A percentile compares a stretch with the other conserved stretches of the same genome.
These are phyloP conservation scores for Tuctoria greenei DNA, from an alignment of 176 grass and related monocot genomes.

Conservation along the genomic window DNA sequence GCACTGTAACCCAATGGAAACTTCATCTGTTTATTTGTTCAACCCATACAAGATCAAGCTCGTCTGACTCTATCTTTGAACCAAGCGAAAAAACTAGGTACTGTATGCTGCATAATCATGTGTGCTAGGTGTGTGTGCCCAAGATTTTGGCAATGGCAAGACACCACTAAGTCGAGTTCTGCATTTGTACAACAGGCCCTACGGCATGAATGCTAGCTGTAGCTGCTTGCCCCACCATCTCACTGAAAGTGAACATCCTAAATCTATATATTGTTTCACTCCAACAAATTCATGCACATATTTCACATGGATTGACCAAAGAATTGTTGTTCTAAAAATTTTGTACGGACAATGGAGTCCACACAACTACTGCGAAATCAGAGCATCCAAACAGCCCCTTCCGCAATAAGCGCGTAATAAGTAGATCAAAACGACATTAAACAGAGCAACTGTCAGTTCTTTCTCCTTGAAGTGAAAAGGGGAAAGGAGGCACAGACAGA, in stretches of 20 bases:
- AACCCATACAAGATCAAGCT: no score
- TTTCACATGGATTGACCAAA: neutral
- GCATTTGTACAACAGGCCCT: neutral
- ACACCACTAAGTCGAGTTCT: neutral
- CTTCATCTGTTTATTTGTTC: no score
- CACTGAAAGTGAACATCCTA: neutral
- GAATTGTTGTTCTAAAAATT: neutral
- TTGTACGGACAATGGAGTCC: neutral
- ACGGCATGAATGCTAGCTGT: neutral
- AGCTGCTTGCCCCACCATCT: neutral
- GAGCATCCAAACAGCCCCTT: neutral
- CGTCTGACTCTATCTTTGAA: no score
- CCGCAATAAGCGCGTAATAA: neutral
- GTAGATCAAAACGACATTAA: conserved; percentile 34
- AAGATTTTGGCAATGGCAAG: no score
- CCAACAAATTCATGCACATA: neutral
- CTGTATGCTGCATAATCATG: no score
- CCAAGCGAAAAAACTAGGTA: no score
- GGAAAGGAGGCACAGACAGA: neutral
- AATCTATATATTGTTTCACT: neutral
- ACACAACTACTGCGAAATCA: neutral
- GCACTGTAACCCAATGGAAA: no score
- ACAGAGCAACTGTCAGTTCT: neutral
- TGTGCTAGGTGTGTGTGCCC: no score
- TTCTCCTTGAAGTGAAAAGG: neutral